Percentiles rank a stretch among this genome's conserved stretches.
Evolutionary conservation across 495 filamentous ascomycete genomes (phyloP).

Genomic region (Cryomyces minteri): DNA sequence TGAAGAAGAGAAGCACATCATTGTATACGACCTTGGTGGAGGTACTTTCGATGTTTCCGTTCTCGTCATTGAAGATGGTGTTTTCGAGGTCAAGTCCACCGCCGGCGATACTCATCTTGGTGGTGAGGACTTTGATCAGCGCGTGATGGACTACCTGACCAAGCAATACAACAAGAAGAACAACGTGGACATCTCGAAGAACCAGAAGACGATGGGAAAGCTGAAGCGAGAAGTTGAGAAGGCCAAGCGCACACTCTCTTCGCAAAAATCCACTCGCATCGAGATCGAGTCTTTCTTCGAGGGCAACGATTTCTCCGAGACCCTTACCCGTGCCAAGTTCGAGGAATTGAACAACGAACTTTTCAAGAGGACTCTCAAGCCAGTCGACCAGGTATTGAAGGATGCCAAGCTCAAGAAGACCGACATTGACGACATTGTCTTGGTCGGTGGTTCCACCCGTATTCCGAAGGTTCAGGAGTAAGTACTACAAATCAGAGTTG

Average conservation of each 20-base stretch:
- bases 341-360: constrained; percentile 98
- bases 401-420: constrained; percentile 91
- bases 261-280: constrained; percentile 93
- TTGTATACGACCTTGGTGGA: constrained; percentile 73
- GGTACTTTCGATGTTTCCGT: constrained; percentile 99
- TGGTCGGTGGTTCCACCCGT: constrained; percentile 98
- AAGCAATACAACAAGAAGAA: constrained; percentile 99
- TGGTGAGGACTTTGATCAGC: constrained; percentile 99
- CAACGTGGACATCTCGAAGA: constrained; percentile 77
- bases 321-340: constrained; percentile 95
- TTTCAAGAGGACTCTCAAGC: constrained; percentile 97
- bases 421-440: constrained; percentile 93
- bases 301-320: constrained; percentile 97
- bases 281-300: constrained; percentile 97
- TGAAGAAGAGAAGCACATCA: constrained; percentile 30
- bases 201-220: constrained; percentile 98
- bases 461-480: constrained; percentile 98
- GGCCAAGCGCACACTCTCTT: constrained; percentile 94
- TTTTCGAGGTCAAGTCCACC: constrained; percentile 95
- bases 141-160: constrained; percentile 90
- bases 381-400: constrained; percentile 92
- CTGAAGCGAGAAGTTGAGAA: constrained; percentile 99
- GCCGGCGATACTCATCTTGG: constrained; percentile 99
- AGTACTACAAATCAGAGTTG: constrained; percentile 62
- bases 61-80: constrained; percentile 87